Base-by-base conservation (phyloP, 345 rosid genomes). In the Populus ilicifolia region DNA sequence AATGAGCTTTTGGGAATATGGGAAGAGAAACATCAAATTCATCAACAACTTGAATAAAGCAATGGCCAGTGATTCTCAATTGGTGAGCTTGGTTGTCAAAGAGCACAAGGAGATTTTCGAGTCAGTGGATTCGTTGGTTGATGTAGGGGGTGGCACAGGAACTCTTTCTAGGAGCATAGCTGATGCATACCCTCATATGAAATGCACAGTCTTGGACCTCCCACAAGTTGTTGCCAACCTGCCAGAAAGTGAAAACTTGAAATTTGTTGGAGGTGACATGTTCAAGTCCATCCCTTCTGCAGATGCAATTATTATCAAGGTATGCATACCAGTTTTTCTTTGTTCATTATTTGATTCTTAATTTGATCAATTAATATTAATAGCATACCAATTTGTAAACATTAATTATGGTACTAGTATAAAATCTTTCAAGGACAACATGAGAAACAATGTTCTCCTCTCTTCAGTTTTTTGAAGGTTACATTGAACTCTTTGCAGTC, bases 121-220 rank as follows among this genome's bases (percentile, higher is more conserved):
- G 30, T 88, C 87, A 30, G 36, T 85, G 75, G 67, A 5, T 17
- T 84, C 90, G 29, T 4, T 87, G 59, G 86, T 86, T 30, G 90
- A 89, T 62, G 90, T 86, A 4, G 89, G 89, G 1, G 90, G 90
- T 18, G 87, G 92, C 2, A 87, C 82, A 0, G 88, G 92, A 48
- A 46, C 81, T 1, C 64, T 84, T 18, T 81, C 89, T 35, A 81
- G 77, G 83, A 73, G 73, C 66, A 50, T 89, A 39, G 69, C 86
- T 25, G 72, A 82, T 62, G 79, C 71, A 10, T 82, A 70, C 25
- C 90, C 89, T 0, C 33, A 33, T 8, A 56, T 87, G 50, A 80
- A 80, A 71, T 87, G 89, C 80, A 84, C 82, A 0, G 90, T 87
- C 56, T 30, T 87, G 16, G 89, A 87, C 41, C 83, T 86, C 43